Evolutionary conservation across 2,329 filamentous ascomycete genomes (phyloP).

Genomic region (Nakataea oryzae): DNA sequence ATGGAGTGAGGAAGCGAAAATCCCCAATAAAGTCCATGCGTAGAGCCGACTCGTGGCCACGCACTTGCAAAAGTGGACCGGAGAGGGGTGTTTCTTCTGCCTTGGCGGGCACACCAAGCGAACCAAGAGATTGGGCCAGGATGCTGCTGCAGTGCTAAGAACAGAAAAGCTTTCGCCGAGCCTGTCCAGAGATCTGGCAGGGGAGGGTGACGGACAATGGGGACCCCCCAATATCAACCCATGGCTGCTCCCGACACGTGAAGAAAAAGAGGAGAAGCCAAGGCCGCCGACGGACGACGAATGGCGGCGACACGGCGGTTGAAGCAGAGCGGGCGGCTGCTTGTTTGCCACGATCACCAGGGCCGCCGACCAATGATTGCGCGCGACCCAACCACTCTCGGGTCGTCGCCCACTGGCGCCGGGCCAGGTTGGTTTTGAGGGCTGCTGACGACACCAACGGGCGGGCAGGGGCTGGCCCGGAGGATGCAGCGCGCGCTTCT

Average conservation of each 20-base stretch:
- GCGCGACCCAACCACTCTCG: not conserved
- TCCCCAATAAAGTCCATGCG: too few species aligned
- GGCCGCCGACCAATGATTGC: too few species aligned
- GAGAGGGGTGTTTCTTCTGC: too few species aligned
- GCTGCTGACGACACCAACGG: not conserved
- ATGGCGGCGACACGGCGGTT: not conserved
- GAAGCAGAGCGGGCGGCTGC: too few species aligned
- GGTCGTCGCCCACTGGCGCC: too few species aligned
- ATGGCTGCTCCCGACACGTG: not conserved
- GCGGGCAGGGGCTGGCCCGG: not conserved
- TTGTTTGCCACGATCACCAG: too few species aligned
- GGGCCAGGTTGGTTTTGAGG: not conserved
- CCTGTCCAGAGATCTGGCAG: not conserved
- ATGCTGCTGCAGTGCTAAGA: not conserved
- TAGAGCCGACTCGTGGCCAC: too few species aligned
- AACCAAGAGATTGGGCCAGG: not conserved
- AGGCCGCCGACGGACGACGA: not conserved
- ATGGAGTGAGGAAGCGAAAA: too few species aligned
- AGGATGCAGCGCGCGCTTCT: not conserved
- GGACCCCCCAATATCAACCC: not conserved
- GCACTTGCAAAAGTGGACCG: too few species aligned
- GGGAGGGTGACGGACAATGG: too few species aligned
- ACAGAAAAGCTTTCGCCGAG: constrained; percentile 2
- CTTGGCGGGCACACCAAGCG: too few species aligned
- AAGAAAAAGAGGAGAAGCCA: not conserved